Evolutionary conservation across 2,329 filamentous ascomycete genomes (phyloP).

Genomic region (Aspergillus fumigatiaffinis): DNA sequence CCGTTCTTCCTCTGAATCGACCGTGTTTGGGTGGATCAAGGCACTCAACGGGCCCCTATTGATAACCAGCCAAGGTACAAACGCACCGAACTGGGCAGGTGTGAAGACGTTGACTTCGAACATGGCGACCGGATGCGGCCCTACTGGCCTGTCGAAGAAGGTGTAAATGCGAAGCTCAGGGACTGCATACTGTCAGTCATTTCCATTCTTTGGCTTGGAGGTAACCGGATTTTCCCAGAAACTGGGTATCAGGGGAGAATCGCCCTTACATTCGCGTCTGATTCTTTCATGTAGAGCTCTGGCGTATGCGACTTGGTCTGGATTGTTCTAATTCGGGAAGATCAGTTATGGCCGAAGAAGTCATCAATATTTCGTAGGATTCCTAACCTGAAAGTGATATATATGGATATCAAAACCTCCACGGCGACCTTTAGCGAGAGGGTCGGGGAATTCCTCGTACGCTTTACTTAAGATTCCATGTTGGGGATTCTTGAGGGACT

Average conservation of each 20-base stretch:
- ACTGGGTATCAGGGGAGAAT: not conserved
- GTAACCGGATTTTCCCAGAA: not conserved
- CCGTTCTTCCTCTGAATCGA: constrained; percentile 47
- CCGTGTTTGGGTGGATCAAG: constrained; percentile 77
- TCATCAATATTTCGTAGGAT: not conserved
- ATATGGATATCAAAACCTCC: constrained; percentile 86
- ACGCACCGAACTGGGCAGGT: constrained; percentile 83
- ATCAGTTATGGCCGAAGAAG: not conserved
- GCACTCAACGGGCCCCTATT: constrained; percentile 76
- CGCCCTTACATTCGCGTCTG: constrained; percentile 65
- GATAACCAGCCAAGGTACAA: constrained; percentile 78
- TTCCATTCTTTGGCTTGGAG: not conserved
- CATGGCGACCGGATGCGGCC: constrained; percentile 81
- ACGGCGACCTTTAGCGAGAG: constrained; percentile 60
- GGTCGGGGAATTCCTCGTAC: constrained; percentile 66
- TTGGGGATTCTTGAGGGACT: constrained; percentile 67
- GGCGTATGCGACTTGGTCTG: constrained; percentile 63
- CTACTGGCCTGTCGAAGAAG: constrained; percentile 72
- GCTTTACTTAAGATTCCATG: constrained; percentile 59
- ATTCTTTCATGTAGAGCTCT: constrained; percentile 72
- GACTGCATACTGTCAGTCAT: constrained; percentile 49
- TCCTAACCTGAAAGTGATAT: constrained; percentile 63
- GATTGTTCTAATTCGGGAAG: constrained; percentile 46
- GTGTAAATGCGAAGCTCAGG: constrained; percentile 79
- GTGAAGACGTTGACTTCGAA: constrained; percentile 89